Base-by-base conservation (phyloP, 805 yeast genomes). In the Saccharomycopsis fibuligera region DNA sequence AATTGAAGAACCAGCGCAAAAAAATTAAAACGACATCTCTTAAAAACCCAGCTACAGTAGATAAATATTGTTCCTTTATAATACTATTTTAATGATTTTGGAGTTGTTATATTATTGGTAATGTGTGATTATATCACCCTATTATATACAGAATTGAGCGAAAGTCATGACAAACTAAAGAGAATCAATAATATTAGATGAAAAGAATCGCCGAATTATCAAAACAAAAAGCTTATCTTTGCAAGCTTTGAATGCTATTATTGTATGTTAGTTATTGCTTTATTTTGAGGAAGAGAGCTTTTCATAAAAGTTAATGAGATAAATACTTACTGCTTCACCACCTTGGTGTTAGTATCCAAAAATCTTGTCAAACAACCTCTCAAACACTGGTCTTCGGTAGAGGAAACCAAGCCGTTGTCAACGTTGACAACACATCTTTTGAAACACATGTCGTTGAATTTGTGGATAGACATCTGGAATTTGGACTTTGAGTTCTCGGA, bases 371-470 rank as follows among this genome's bases (percentile, higher is more conserved):
- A 78, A 65, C 98, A 90, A 69, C 84, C 84, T 51, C 72, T 68
- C 62, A 90, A 68, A 64, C 97, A 90, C 31, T 70, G 65, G 56
- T 83, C 85, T 65, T 90, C 97, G 48, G 64, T 64, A 2, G 67
- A 46, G 54, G 72, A 72, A 43, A 70, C 67, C 44, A 77, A 63
- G 40, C 58, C 59, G 4, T 67, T 52, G 19, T 65, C 68, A 53
- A 58, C 58, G 23, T 66, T 62, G 43, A 69, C 67, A 45, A 88
- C 75, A 66, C 98, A 90, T 67, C 86, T 85, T 63, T 83, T 86
- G 74, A 88, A 90, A 64, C 98, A 90, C 72, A 83, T 73, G 62
- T 88, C 90, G 24, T 96, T 89, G 75, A 87, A 88, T 60, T 75
- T 78, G 64, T 90, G 96, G 53, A 90, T 85, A 30, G 95, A 79